Conservation (phyloP, 371 early-diverging fungal genomes). For the Funneliformis caledonium region DNA sequence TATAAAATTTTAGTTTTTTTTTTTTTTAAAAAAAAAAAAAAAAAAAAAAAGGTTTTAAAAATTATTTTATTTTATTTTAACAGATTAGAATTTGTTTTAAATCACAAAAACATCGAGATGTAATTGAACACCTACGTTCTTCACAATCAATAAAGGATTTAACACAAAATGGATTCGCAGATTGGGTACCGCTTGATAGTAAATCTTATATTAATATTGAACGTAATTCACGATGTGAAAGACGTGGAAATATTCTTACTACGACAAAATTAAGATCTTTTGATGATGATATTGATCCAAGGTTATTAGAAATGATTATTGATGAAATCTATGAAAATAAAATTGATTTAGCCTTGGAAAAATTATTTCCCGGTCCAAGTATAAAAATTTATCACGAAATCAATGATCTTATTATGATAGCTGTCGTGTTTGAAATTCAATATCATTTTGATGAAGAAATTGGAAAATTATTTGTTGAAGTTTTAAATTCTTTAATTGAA, state of each 20-base stretch:
- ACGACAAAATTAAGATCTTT: constrained; percentile 9
- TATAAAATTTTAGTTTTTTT: neutral
- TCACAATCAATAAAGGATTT: neutral
- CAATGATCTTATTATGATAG: neutral
- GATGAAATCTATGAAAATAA: neutral
- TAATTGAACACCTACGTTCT: neutral
- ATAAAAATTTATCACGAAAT: neutral
- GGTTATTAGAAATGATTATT: neutral
- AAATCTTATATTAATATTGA: neutral
- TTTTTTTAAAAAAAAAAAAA: neutral
- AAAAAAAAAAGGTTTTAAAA: neutral
- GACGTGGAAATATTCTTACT: neutral
- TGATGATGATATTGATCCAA: neutral
- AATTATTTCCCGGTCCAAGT: constrained; percentile 7
- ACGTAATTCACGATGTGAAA: neutral
- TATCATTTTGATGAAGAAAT: neutral
- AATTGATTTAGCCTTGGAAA: neutral
- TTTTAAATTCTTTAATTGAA: constrained; percentile 14
- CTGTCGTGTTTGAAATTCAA: neutral
- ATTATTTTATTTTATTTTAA: neutral
- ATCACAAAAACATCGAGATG: neutral
- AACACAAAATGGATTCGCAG: constrained; percentile 21
- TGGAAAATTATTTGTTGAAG: constrained; percentile 16
- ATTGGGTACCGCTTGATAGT: constrained; percentile 31
- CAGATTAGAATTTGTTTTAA: constrained; percentile 19